Base-by-base conservation (phyloP, 2,329 filamentous ascomycete species). In the Diaporthe ampelina region DNA sequence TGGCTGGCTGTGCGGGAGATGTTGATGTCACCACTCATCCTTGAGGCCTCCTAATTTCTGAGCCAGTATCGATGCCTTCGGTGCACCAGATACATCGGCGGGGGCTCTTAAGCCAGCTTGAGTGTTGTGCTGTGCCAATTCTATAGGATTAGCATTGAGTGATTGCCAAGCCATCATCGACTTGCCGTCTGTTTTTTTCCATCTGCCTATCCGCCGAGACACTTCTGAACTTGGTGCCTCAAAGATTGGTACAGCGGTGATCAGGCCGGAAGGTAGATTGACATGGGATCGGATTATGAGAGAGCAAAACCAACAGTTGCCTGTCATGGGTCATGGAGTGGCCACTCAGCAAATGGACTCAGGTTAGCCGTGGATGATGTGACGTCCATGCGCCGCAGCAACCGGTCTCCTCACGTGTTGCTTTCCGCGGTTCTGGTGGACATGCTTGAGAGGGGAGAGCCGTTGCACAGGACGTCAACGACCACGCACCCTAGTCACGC, bases 381-480 rank as follows among this genome's bases (percentile, higher is more conserved):
- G 29, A 61, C 43, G 43, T 17, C 50, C 56, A 32, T 9, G 21
- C 26, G 11, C 13, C n/a, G 48, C 52, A 17, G 48, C n/a, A 35
- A 29, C 63, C 48, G 48, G 32, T 37, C 19, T 40, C 32, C 45
- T 68, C 63, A 54, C n/a, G n/a, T 21, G 45, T 40, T 35, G 32
- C 19, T 10, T 32, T 35, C 35, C 32, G 8, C 32, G 19, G 11
- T 21, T 15, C 17, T 58, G 11, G n/a, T 54, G 19, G n/a, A 26
- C n/a, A 37, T 8, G 29, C 10, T 52, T 19, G 29, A 9, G 43
- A 67, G 26, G 63, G 56, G 24, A 52, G 45, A 54, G 24, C 19
- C 63, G 63, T 48, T 32, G 56, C 21, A 50, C 70, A 56, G 57
- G 48, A 29, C 24, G 35, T 72, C 9, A 29, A 45, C 45, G 24